Evolutionary conservation across 2,329 filamentous ascomycete genomes (phyloP).

Genomic region (Trichophaea hybrida): DNA sequence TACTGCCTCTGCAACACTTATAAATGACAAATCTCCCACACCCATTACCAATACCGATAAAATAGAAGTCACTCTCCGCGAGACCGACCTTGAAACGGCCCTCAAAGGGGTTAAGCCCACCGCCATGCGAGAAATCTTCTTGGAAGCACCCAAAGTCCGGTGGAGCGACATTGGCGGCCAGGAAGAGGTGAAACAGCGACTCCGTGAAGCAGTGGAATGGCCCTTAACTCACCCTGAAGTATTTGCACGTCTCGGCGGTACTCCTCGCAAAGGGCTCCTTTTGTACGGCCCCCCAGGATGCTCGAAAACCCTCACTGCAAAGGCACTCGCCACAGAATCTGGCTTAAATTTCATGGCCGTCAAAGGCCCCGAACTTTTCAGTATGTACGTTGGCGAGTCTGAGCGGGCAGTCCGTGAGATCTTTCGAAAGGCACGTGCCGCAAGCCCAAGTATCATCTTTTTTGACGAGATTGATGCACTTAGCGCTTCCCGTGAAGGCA

Average conservation of each 20-base stretch:
- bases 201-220: conserved; percentile 28
- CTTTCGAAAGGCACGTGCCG: conserved; percentile 49
- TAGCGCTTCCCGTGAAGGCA: conserved; percentile 39
- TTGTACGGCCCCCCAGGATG: conserved; percentile 55
- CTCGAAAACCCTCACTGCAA: conserved; percentile 53
- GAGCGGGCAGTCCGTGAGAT: conserved; percentile 51
- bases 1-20: neutral
- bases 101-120: conserved; percentile 46
- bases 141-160: conserved; percentile 49
- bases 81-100: conserved; percentile 39
- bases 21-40: neutral
- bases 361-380: conserved; percentile 52
- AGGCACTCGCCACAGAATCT: conserved; percentile 51
- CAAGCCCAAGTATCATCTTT: conserved; percentile 53
- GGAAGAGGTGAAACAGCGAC: conserved; percentile 40
- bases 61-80: conserved; percentile 17
- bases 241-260: conserved; percentile 28
- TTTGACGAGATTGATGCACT: conserved; percentile 58
- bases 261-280: conserved; percentile 47
- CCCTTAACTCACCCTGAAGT: conserved; percentile 26
- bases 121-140: conserved; percentile 50
- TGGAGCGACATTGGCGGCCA: conserved; percentile 55
- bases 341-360: conserved; percentile 54
- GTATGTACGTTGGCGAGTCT: conserved; percentile 56
- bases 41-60: conserved; percentile 26